Base-by-base conservation (phyloP, 169 alveolate genomes). In the Plasmodium billcollinsi region DNA sequence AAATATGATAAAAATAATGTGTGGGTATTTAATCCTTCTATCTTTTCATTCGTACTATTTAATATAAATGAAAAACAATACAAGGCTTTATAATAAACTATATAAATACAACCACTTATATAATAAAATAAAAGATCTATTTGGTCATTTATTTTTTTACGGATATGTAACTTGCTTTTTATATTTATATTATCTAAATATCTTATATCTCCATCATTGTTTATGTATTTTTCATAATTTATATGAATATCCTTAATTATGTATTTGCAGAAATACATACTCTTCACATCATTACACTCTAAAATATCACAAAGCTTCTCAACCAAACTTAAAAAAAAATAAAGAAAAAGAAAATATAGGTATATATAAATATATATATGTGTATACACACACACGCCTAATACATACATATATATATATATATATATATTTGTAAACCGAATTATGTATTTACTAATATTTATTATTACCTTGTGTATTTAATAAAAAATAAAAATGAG, bases 171-270 rank as follows among this genome's bases (percentile, higher is more conserved):
- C 50, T 65, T 76, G 39, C 52, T 62, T 52, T 70, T 70, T 7
- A 76, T 76, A 58, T 76, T 76, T 63, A 76, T 76, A 50, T 76
- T 69, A 18, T 76, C 89, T 58, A 76, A 58, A 29, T 76, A 76
- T 65, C 73, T 76, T 21, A 47, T 47, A 43, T 76, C 89, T 61
- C 89, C 89, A 50, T 76, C 89, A 69, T 76, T 76, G 62, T 76
- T 76, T 18, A 76, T 65, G 20, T 76, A 76, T 63, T 76, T 76
- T 18, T 66, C 89, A 66, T 65, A 76, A 49, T 76, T 50, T 63
- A 76, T 47, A 39, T 76, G 67, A 1, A 76, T 49, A 56, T 76
- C 75, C 9, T 49, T 76, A 8, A 18, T n/a, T 18, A 76, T 58
- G 26, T 76, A 70, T 33, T 76, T 76, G 76, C 76, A 76, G 29